These are phyloP conservation scores for Chlamydomonas sp. DNA, from an alignment of 139 green algal species.

Conservation along the genomic window DNA sequence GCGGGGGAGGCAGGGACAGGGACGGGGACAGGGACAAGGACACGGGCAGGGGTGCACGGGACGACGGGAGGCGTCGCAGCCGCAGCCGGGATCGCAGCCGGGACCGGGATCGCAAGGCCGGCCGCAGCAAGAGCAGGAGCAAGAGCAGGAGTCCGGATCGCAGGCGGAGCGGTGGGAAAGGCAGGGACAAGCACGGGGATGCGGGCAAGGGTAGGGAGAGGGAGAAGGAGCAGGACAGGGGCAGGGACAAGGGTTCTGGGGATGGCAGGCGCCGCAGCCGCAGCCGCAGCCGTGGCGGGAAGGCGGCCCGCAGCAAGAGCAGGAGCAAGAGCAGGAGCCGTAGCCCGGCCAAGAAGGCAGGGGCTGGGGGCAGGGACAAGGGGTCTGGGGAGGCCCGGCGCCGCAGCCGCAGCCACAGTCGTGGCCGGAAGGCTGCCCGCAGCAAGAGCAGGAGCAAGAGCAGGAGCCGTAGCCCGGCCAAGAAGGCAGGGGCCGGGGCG, in stretches of 20 bases:
- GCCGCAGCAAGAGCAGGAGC: neutral
- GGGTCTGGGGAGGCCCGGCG: too few species aligned
- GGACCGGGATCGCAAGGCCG: neutral
- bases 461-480: neutral
- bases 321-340: neutral
- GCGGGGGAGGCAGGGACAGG: too few species aligned
- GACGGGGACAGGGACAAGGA: too few species aligned
- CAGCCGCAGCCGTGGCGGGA: neutral
- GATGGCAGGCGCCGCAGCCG: neutral
- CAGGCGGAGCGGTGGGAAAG: too few species aligned
- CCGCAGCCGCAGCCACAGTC: neutral
- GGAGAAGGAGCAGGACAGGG: too few species aligned
- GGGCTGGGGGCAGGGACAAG: too few species aligned
- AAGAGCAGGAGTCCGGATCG: neutral
- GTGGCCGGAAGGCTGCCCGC: neutral
- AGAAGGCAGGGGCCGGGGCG: neutral
- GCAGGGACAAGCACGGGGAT: neutral
- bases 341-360: neutral
- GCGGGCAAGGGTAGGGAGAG: neutral
- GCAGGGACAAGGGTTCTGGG: neutral
- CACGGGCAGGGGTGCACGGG: too few species aligned
- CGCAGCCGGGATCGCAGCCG: too few species aligned
- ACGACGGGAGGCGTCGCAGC: too few species aligned
- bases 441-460: neutral
- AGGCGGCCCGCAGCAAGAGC: neutral